These are phyloP conservation scores for Xerocomus brunneocitrinus DNA, from an alignment of 768 basidiomycete species.

Conservation along the genomic window DNA sequence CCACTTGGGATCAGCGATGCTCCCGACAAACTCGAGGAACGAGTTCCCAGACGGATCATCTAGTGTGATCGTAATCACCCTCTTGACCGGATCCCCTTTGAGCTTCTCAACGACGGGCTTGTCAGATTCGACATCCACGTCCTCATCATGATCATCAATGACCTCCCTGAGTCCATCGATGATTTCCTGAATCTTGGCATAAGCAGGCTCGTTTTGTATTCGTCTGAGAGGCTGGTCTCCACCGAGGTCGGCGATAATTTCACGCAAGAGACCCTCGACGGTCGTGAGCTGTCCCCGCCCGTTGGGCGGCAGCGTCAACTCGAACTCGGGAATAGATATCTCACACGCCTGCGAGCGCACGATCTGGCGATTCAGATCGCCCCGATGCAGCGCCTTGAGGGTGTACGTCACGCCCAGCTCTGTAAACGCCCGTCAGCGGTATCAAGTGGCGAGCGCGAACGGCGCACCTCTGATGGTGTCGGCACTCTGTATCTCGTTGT, in stretches of 20 bases:
- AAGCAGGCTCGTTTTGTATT: conserved; percentile 69
- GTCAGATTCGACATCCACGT: conserved; percentile 8
- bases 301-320: conserved; percentile 80
- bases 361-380: conserved; percentile 88
- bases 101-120: conserved; percentile 30
- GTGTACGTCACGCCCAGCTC: conserved; percentile 85
- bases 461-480: conserved; percentile 65
- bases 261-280: conserved; percentile 85
- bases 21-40: conserved; percentile 88
- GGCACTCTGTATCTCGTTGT: conserved; percentile 95
- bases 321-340: conserved; percentile 79
- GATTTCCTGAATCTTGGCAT: conserved; percentile 69
- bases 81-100: conserved; percentile 51
- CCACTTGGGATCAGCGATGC: conserved; percentile 92
- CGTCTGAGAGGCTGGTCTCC: conserved; percentile 80
- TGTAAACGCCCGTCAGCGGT: conserved; percentile 24
- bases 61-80: conserved; percentile 73
- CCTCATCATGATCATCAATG: conserved; percentile 51
- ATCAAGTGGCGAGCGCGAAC: conserved; percentile 22
- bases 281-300: conserved; percentile 94
- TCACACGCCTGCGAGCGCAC: conserved; percentile 84
- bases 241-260: conserved; percentile 75
- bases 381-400: conserved; percentile 62
- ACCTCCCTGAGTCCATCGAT: conserved; percentile 62
- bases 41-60: conserved; percentile 96